These are phyloP conservation scores for Leccinum variicolor DNA, from an alignment of 768 basidiomycete species.

Conservation along the genomic window DNA sequence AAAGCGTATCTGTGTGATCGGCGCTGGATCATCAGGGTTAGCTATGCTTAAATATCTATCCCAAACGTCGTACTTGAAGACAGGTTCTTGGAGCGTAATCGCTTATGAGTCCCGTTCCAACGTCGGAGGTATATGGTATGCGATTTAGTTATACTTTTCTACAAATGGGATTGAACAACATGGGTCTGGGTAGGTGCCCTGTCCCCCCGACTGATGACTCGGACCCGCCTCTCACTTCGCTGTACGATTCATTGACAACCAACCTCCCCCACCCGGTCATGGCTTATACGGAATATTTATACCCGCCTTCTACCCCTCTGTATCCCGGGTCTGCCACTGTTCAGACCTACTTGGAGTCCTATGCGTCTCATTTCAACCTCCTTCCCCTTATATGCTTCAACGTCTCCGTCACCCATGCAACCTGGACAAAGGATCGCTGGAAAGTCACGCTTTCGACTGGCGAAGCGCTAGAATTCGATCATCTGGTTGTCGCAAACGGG, in stretches of 20 bases:
- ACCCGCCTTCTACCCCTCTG: conserved; percentile 69
- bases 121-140: conserved; percentile 78
- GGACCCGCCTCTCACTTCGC: conserved; percentile 58
- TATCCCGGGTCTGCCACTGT: conserved; percentile 64
- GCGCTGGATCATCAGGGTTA: conserved; percentile 74
- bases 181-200: conserved; percentile 45
- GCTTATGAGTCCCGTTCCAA: conserved; percentile 63
- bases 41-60: conserved; percentile 63
- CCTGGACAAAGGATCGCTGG: conserved; percentile 47
- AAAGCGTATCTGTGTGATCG: conserved; percentile 63
- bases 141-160: neutral
- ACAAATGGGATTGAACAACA: neutral
- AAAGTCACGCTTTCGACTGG: conserved; percentile 41
- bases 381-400: conserved; percentile 58
- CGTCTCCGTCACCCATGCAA: conserved; percentile 49
- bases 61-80: conserved; percentile 54
- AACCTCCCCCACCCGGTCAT: conserved; percentile 80
- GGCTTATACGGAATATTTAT: conserved; percentile 60
- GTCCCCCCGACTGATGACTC: conserved; percentile 38
- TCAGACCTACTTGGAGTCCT: conserved; percentile 65
- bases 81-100: conserved; percentile 58
- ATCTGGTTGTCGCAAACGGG: conserved; percentile 74
- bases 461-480: conserved; percentile 47
- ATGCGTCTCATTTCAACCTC: conserved; percentile 60
- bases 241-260: conserved; percentile 80